These are phyloP conservation scores for Haematococcus lacustris DNA, from an alignment of 139 green algal genomes.

Conservation along the genomic window DNA sequence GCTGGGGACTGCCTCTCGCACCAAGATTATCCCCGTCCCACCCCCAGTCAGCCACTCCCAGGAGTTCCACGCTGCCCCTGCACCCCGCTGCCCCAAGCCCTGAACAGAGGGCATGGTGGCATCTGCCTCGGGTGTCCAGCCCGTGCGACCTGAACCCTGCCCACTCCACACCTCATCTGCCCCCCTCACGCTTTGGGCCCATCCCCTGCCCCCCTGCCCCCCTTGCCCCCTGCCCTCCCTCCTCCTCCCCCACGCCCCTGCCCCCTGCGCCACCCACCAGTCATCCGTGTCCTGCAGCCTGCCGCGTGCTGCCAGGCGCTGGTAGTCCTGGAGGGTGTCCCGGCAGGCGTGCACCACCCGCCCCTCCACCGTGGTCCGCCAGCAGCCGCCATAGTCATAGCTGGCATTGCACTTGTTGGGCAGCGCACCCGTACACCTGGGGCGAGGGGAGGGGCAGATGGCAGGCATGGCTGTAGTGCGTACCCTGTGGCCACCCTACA, in stretches of 20 bases:
- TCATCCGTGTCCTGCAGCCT: neutral
- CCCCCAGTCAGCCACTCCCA: neutral
- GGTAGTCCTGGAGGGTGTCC: slow-evolving; percentile 5
- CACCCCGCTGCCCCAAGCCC: neutral
- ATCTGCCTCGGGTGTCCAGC: neutral
- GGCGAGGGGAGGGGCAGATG: no score
- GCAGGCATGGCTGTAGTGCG: neutral
- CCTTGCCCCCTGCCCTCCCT: no score
- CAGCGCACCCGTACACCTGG: slow-evolving; percentile 57
- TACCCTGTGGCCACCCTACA: no score
- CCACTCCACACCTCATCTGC: neutral
- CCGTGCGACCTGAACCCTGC: neutral
- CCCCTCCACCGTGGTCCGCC: slow-evolving; percentile 24
- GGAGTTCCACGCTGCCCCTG: neutral
- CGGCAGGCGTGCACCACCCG: slow-evolving; percentile 2
- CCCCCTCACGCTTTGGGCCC: no score
- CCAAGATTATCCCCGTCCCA: no score
- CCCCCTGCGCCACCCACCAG: neutral
- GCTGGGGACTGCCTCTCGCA: no score
- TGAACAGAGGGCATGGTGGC: neutral
- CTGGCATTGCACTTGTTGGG: slow-evolving; percentile 48
- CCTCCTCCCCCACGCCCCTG: no score
- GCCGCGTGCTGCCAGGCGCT: neutral
- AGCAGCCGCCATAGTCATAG: slow-evolving; percentile 54
- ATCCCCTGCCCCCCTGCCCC: no score